Base-by-base conservation (phyloP, 208 protist species). In the Leishmania amazonensis region DNA sequence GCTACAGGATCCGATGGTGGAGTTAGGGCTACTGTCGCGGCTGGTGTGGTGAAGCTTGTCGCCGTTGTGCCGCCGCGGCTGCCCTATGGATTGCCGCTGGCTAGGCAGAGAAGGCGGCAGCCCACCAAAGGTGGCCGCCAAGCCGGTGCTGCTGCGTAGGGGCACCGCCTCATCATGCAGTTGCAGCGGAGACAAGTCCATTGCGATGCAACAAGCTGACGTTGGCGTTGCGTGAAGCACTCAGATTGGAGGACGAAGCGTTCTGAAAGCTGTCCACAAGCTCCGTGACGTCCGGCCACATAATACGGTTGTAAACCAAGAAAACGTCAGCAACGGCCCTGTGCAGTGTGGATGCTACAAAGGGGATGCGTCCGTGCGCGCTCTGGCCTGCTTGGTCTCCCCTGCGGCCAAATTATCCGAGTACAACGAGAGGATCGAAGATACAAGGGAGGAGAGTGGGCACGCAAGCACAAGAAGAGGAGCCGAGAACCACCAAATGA, bases 151-250 rank as follows among this genome's bases (percentile, higher is more conserved):
- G 68, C 74, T 83, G 45, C n/a, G 71, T 35, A n/a, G 79, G 81
- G 31, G 47, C 80, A n/a, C 47, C 71, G n/a, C 47, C 68, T 83
- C 82, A 65, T 85, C 75, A 35, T 64, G 76, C 31, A 83, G 76
- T 21, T 53, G 68, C 53, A 60, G 71, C n/a, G 79, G 58, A 7
- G 86, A 76, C 45, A 73, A 83, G 42, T 51, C 62, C 80, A 78
- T 80, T 80, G 49, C 82, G 53, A 70, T 47, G 75, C 0, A 13
- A 53, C 31, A 76, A 53, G 68, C 53, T 65, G 17, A 19, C 38
- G 5, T 68, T 38, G 67, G 76, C 58, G 53, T 13, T 80, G 31
- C 49, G 70, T n/a, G 76, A 45, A 60, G 47, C 65, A 38, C 28
- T 58, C n/a, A 38, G 73, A 19, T 42, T 72, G n/a, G 49, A 67